A percentile compares a stretch with the other conserved stretches of the same genome.
These are phyloP conservation scores for Terfezia claveryi DNA, from an alignment of 495 filamentous ascomycete species.

Conservation along the genomic window DNA sequence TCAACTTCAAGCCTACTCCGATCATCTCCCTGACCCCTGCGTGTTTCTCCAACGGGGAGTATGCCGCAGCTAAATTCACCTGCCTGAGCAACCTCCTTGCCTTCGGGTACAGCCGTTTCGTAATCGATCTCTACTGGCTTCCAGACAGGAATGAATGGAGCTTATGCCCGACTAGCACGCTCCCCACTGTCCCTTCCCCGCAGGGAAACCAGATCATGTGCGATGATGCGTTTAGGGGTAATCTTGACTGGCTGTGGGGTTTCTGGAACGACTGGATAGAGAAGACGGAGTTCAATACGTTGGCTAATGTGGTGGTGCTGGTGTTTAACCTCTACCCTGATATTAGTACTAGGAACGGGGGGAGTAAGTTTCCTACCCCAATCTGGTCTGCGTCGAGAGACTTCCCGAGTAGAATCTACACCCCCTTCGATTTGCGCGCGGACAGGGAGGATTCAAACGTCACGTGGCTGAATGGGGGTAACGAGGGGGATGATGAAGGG, in stretches of 20 bases:
- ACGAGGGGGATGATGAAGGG: background rate
- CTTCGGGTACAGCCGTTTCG: slow-evolving; percentile 9
- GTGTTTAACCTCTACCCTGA: slow-evolving; percentile 7
- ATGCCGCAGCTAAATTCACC: slow-evolving; percentile 3
- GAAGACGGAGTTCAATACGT: slow-evolving; percentile 5
- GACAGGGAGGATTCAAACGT: slow-evolving; percentile 7
- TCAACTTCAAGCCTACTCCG: slow-evolving; percentile 12
- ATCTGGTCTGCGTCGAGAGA: no score
- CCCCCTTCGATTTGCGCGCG: slow-evolving; percentile 1
- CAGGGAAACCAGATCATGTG: background rate
- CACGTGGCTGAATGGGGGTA: slow-evolving; percentile 3
- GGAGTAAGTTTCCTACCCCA: background rate
- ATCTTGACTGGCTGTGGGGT: slow-evolving; percentile 3
- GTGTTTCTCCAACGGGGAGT: slow-evolving; percentile 6
- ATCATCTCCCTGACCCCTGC: slow-evolving; percentile 7
- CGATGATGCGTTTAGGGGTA: background rate
- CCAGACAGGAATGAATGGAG: slow-evolving; percentile 1
- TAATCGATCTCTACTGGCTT: slow-evolving; percentile 8
- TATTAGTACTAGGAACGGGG: background rate
- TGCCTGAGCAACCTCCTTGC: slow-evolving; percentile 5
- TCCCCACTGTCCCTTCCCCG: background rate
- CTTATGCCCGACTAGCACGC: slow-evolving; percentile 5
- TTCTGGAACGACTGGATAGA: slow-evolving; percentile 7
- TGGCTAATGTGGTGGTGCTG: slow-evolving; percentile 7
- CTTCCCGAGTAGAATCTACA: slow-evolving; percentile 2